Percentiles rank a stretch among this genome's conserved stretches.
phyloP scores from a whole-genome alignment of 305 asterid species.

The Solanum hybrid region DNA sequence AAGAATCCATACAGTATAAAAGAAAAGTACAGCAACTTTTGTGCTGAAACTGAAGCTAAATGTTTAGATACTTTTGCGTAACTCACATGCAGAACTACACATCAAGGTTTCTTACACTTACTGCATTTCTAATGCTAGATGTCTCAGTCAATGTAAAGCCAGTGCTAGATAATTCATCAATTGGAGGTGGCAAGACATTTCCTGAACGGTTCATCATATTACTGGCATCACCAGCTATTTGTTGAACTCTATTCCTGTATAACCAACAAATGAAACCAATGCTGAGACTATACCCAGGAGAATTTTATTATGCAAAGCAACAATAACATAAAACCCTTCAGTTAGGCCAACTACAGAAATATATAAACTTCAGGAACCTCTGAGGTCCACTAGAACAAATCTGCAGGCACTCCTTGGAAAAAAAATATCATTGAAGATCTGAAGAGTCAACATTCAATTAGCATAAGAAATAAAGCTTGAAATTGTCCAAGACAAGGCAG shows the following conservation, averaged over 20 bases:
- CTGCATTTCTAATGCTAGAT: conserved; percentile 30
- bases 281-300: conserved; percentile 5
- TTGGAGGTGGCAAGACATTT: conserved; percentile 63
- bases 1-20: background rate
- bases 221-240: conserved; percentile 65
- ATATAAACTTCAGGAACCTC: background rate
- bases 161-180: conserved; percentile 33
- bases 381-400: background rate
- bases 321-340: conserved; percentile 2
- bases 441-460: background rate
- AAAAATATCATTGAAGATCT: background rate
- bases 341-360: background rate
- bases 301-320: background rate
- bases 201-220: conserved; percentile 51
- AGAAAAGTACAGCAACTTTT: background rate
- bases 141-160: conserved; percentile 34
- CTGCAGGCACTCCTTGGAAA: background rate
- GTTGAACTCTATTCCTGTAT: conserved; percentile 81
- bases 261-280: conserved; percentile 12
- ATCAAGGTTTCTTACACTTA: conserved; percentile 38
- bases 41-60: background rate
- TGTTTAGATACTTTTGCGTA: background rate
- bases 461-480: background rate
- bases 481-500: background rate
- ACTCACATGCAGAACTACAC: conserved; percentile 1